phyloP scores from a whole-genome alignment of 1,284 basidiomycete genomes.

The Pisolithus thermaeus region DNA sequence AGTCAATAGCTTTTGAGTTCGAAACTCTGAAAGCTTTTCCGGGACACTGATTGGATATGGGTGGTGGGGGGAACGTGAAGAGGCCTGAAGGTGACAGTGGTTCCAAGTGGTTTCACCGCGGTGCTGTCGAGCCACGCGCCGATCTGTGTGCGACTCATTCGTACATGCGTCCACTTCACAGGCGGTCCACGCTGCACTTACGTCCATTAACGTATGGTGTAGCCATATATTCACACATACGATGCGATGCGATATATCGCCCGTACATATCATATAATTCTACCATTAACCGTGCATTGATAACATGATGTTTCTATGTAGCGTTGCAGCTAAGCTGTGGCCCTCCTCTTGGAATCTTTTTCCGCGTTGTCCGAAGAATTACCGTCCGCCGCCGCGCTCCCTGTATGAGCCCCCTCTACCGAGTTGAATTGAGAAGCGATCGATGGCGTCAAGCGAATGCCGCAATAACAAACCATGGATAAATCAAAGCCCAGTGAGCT shows the following conservation, averaged over 20 bases:
- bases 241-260: background rate
- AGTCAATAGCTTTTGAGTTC: slow-evolving; percentile 18
- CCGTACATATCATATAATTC: slow-evolving; percentile 7
- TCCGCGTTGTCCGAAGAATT: slow-evolving; percentile 28
- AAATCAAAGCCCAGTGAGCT: slow-evolving; percentile 65
- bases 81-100: background rate
- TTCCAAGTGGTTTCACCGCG: slow-evolving; percentile 5
- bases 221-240: slow-evolving; percentile 7
- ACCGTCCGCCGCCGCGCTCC: slow-evolving; percentile 14
- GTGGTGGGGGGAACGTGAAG: too few species aligned
- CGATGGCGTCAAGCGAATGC: slow-evolving; percentile 36
- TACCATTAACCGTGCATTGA: slow-evolving; percentile 11
- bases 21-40: background rate
- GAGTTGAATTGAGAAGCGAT: slow-evolving; percentile 29
- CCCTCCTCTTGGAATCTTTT: slow-evolving; percentile 33
- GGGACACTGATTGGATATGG: too few species aligned
- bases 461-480: slow-evolving; percentile 29
- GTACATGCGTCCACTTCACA: too few species aligned
- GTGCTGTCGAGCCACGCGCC: slow-evolving; percentile 1
- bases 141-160: slow-evolving; percentile 1
- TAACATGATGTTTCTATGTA: slow-evolving; percentile 26
- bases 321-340: slow-evolving; percentile 33
- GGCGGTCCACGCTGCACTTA: slow-evolving; percentile 15
- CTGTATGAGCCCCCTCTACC: slow-evolving; percentile 16
- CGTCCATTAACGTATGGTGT: slow-evolving; percentile 6